Evolutionary conservation across 1,139 yeast species (phyloP), one percentile per base, ranked within the genome.

Genomic region (Maudiozyma humilis): DNA sequence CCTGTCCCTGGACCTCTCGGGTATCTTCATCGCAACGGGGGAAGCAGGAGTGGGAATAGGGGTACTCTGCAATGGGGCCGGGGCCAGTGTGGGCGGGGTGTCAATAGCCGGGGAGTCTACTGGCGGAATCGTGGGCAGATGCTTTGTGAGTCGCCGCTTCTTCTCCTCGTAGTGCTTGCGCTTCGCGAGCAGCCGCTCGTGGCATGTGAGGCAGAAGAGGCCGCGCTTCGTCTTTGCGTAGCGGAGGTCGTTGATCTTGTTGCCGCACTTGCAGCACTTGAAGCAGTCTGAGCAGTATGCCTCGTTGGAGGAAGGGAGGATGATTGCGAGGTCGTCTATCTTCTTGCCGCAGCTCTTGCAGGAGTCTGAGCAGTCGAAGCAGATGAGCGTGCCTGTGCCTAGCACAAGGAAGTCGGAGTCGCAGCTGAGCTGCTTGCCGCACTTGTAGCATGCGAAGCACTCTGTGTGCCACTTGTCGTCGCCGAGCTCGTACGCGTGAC

Each of bases 221-320:
- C 98, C 98, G 59, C 85, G 89, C 38, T 93, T 82, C 0, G 98
- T 91, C 59, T 95, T 73, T 19, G 98, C 98, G 59, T 91, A 93
- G 51, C 89, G 72, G 54, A 89, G 69, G 64, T 91, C 96, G 57
- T 86, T 95, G 49, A 91, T 91, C 52, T 83, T 82, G 52, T 78
- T 78, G 59, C 84, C 84, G 68, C 98, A 91, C 52, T 87, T 82
- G 44, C 95, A 79, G 64, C 98, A 91, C 54, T 82, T 79, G 67
- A 91, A 91, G 66, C 98, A 91, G 42, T 75, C 74, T 5, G 95
- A 79, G 64, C 98, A 93, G 61, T 87, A 91, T 3, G 97, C 96
- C 60, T 86, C 94, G 55, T 83, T 94, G 18, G 96, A 96, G 1
- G 97, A 88, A 40, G 89, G 73, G 15, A 63, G 44, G 3, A 68